Evolutionary conservation across 75 land plant genomes (phyloP), one percentile per base, ranked within the genome.

Genomic region (Cunninghamia lanceolata): DNA sequence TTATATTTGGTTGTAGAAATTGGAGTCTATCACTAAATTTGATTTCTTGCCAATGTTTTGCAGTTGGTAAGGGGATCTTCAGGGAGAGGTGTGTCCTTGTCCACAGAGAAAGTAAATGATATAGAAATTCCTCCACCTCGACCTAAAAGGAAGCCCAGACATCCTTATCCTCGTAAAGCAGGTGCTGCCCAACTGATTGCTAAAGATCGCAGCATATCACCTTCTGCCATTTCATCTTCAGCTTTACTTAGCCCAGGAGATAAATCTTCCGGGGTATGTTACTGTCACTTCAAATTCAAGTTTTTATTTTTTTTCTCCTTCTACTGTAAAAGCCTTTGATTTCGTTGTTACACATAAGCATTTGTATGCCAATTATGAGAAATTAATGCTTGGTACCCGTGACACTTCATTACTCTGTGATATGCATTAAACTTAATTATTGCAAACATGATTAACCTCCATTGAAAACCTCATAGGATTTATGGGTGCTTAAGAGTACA

Each of bases 91-190:
- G 85, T 87, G 30, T 40, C 87, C 19, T 87, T 87, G 76, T 84
- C 91, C 5, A 80, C 50, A 80, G 50, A 43, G 82, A 43, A 30
- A 80, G 80, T 83, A 9, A 88, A 88, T 50, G 91, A 91, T 38
- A 88, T 96, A 83, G 99, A 93, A 82, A 94, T 97, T 32, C 99
- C 99, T 45, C 99, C 98, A 25, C 99, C 99, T 42, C 88, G 99
- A 15, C 98, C 99, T 1, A 97, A 97, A 88, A 93, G 93, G 83
- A 97, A 97, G 78, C 96, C 98, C 8, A 85, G 87, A 36, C 99
- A 96, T 85, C 99, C 99, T 34, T 97, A 97, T 70, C 99, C 98
- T 40, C 94, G 95, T 15, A 97, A 97, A 87, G 90, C 85, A 25
- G 83, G 84, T 53, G 34, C 78, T 80, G 25, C 79, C 71, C 32